Evolutionary conservation across 176 grass and related monocot species (phyloP), one percentile per base, ranked within the genome.

Genomic region (Saccharum officinarum): DNA sequence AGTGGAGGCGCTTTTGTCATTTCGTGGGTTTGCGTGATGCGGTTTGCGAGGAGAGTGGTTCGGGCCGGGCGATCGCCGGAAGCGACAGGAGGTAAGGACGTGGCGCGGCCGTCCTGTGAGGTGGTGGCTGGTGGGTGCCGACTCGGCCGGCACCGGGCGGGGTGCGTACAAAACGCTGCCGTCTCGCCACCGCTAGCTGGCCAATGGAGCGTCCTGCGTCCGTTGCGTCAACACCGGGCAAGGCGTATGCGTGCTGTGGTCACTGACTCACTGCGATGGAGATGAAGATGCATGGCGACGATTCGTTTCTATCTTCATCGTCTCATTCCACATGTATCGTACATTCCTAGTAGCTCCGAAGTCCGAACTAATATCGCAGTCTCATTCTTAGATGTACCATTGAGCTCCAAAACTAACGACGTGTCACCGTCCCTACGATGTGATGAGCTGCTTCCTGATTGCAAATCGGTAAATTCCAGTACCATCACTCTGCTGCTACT

Each of bases 91-190:
- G 67, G 80, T 6, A 18, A 41, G 22, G 66, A 71, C 79, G 65
- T 69, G 79, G 47, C 15, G 8, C 7, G 31, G 66, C 31, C 66
- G 79, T 54, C 66, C 12, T 22, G 33, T 4, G 8, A 28, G 15
- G 17, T 34, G 26, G 82, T 34, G 34, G 34, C 34, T 33, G 26
- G 82, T 84, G 42, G 65, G 41, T 66, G 71, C 40, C 82, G 28
- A 10, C 37, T 59, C 75, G 50, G 84, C 66, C 50, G 76, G 84
- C 76, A 72, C 76, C 22, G 61, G 52, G 50, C 9, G 8, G 75
- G 52, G 52, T 77, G 67, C 33, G 76, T 62, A 80, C 84, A 86
- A 80, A 44, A 12, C 26, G 1, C 47, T 68, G 73, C 73, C 62
- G 83, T 52, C 45, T 25, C 28, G 12, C 17, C 41, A 37, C 63